Evolutionary conservation across 176 grass and related monocot genomes (phyloP).

Genomic region (Canna indica): DNA sequence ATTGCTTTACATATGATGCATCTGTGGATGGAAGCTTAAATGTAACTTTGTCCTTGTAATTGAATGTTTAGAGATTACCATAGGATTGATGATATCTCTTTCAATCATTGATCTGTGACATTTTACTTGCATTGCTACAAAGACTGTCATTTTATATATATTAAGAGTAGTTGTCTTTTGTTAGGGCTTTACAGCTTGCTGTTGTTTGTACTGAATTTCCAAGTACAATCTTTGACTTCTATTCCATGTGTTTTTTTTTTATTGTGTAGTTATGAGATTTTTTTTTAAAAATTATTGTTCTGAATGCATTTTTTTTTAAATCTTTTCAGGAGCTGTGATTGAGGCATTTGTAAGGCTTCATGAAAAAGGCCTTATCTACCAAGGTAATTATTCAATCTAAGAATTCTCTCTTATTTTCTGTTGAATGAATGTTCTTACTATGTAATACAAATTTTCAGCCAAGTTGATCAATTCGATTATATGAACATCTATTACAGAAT

Average conservation of each 20-base stretch:
- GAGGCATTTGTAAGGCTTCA: constrained; percentile 94
- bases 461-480: neutral
- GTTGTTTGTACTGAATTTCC: neutral
- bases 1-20: too few relatives aligned
- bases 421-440: neutral
- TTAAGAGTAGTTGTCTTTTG: too few relatives aligned
- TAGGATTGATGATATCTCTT: too few relatives aligned
- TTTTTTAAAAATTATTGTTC: neutral
- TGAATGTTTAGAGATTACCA: too few relatives aligned
- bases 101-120: too few relatives aligned
- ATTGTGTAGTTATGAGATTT: neutral
- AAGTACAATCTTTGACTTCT: neutral
- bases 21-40: too few relatives aligned
- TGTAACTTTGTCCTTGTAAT: too few relatives aligned
- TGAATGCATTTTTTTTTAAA: constrained; percentile 1
- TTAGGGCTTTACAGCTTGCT: too few relatives aligned
- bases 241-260: neutral
- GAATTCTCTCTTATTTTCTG: neutral
- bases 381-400: constrained; percentile 43
- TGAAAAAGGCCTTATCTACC: constrained; percentile 94
- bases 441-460: neutral
- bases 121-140: too few relatives aligned
- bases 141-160: too few relatives aligned
- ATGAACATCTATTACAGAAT: neutral
- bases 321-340: constrained; percentile 66